Evolutionary conservation across 805 yeast genomes (phyloP), one percentile per base, ranked within the genome.

Genomic region (Clavispora phyllophila): DNA sequence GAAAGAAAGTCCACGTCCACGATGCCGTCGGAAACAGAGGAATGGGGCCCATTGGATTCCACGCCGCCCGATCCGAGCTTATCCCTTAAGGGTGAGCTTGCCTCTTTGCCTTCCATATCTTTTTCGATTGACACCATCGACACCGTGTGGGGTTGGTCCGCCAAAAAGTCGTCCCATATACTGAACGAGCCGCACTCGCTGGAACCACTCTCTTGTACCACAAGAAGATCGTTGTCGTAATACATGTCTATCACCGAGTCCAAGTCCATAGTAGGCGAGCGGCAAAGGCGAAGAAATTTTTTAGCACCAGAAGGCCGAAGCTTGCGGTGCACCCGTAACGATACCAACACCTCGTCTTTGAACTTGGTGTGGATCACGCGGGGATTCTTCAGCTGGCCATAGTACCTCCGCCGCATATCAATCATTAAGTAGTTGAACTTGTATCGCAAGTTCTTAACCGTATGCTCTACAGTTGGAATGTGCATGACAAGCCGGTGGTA

Each of bases 321-420:
- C 13, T 29, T 29, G 20, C 5, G 5, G 19, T 29, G 20, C 20
- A 70, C 61, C 42, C 79, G 53, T 48, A 73, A 62, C 4, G 76
- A 60, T 26, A 66, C 39, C 23, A 73, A 55, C 12, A 55, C 60
- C 41, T 59, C 62, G 43, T 66, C 55, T 15, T 58, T 51, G 40
- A 65, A 58, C 44, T 58, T 63, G 5, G 64, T 50, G 12, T 68
- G 69, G 20, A 71, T 63, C 5, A 72, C 65, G 15, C 69, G 51
- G 2, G 69, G 69, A 45, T 64, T 65, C 29, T 55, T 55, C 26
- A 60, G 55, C 32, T 63, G 61, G 53, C 66, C 66, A 54, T 73
- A 72, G 53, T 61, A 68, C 33, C 58, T 57, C 41, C 64, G 69
- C 18, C 61, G 58, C 43, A 61, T 67, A 39, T 65, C 66, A 20